Conservation (phyloP, 352 stramenopile genomes). For the Nothophytophthora sp. region DNA sequence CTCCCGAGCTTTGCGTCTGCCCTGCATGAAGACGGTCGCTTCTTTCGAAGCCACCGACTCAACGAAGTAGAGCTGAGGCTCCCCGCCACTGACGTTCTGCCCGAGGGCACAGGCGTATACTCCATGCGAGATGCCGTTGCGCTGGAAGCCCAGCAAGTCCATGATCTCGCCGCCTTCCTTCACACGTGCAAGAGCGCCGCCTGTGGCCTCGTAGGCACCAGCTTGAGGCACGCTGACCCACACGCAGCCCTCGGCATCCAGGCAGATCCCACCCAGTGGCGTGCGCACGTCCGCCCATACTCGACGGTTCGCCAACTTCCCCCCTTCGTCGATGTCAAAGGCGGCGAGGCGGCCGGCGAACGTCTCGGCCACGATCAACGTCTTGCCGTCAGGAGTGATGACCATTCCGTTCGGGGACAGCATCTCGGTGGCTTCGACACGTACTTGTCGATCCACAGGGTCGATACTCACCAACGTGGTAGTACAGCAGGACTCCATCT, state of each 20-base stretch:
- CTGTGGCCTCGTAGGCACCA: conserved; percentile 37
- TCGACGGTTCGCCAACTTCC: conserved; percentile 45
- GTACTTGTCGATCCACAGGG: conserved; percentile 32
- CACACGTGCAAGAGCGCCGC: conserved; percentile 49
- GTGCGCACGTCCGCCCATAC: conserved; percentile 56
- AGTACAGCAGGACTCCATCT: conserved; percentile 24
- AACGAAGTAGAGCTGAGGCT: conserved; percentile 55
- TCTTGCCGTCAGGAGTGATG: conserved; percentile 65
- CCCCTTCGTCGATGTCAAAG: conserved; percentile 50
- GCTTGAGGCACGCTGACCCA: conserved; percentile 58
- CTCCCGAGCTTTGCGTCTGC: conserved; percentile 23
- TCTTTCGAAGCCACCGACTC: conserved; percentile 44
- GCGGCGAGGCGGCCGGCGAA: conserved; percentile 44
- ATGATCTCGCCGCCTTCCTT: conserved; percentile 53
- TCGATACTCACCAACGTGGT: conserved; percentile 69
- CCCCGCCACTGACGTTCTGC: conserved; percentile 36
- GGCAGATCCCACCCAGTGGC: conserved; percentile 51
- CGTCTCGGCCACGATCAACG: conserved; percentile 62
- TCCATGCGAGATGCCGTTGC: conserved; percentile 49
- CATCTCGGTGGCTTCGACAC: conserved; percentile 52
- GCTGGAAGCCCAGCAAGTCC: conserved; percentile 50
- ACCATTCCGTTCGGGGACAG: conserved; percentile 64
- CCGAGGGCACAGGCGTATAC: conserved; percentile 62
- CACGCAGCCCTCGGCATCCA: conserved; percentile 68
- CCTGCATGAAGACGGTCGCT: conserved; percentile 30